These are phyloP conservation scores for Cicer pinnatifidum DNA, from an alignment of 306 rosid genomes.

Conservation along the genomic window DNA sequence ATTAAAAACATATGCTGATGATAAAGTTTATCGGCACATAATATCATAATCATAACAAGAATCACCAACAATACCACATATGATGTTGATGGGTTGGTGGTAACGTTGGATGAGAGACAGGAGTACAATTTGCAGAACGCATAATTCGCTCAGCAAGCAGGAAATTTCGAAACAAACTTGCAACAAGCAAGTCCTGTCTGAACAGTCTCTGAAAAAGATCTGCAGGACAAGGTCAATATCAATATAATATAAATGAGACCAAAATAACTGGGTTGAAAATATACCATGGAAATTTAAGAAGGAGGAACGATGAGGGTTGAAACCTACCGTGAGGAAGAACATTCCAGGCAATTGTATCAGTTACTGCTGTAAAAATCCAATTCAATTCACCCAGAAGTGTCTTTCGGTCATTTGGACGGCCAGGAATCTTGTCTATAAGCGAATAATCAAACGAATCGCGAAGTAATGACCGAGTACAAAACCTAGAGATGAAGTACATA, in stretches of 20 bases:
- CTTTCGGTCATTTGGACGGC: slow-evolving; percentile 94
- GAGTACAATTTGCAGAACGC: slow-evolving; percentile 99
- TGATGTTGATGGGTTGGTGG: slow-evolving; percentile 99
- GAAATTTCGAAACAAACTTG: slow-evolving; percentile 88
- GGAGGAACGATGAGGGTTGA: slow-evolving; percentile 15
- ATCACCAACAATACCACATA: slow-evolving; percentile 77
- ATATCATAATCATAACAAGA: slow-evolving; percentile 40
- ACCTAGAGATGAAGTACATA: slow-evolving; percentile 61
- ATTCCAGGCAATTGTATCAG: slow-evolving; percentile 99
- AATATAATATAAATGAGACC: slow-evolving; percentile 31
- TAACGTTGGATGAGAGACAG: slow-evolving; percentile 84
- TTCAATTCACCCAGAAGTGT: slow-evolving; percentile 96
- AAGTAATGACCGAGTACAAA: slow-evolving; percentile 85
- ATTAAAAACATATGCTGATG: slow-evolving; percentile 35
- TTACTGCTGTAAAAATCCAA: slow-evolving; percentile 99
- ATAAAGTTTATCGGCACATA: slow-evolving; percentile 27
- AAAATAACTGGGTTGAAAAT: slow-evolving; percentile 28
- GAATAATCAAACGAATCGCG: slow-evolving; percentile 79
- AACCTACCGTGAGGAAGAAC: slow-evolving; percentile 92
- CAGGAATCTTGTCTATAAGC: slow-evolving; percentile 90
- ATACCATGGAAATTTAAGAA: slow-evolving; percentile 5
- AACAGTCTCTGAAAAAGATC: slow-evolving; percentile 96
- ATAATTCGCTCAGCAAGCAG: slow-evolving; percentile 97
- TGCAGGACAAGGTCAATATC: slow-evolving; percentile 48
- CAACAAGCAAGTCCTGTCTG: slow-evolving; percentile 96